Conservation (phyloP, 2,329 filamentous ascomycete genomes). For the Zopfia rhizophila region DNA sequence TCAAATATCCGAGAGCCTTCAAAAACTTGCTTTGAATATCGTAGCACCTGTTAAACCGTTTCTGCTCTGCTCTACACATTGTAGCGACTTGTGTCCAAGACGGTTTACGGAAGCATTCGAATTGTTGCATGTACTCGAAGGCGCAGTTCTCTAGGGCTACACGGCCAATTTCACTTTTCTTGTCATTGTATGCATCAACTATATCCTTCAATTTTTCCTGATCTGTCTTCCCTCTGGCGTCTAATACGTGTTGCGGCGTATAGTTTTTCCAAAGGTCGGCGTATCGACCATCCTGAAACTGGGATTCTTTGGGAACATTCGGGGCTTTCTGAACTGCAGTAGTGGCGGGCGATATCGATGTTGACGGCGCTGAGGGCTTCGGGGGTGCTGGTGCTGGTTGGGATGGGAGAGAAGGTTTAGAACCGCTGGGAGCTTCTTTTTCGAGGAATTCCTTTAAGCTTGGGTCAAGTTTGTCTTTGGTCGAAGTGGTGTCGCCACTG, state of each 20-base stretch:
- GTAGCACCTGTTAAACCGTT: conserved; percentile 85
- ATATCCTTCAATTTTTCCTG: conserved; percentile 84
- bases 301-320: conserved; percentile 63
- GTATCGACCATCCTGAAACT: conserved; percentile 76
- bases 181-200: conserved; percentile 84
- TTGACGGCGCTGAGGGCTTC: conserved; percentile 15
- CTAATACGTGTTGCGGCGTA: conserved; percentile 74
- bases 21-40: conserved; percentile 90
- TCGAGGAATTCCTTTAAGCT: conserved; percentile 85
- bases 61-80: conserved; percentile 83
- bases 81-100: conserved; percentile 74
- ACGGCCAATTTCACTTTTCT: conserved; percentile 78
- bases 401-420: conserved; percentile 51
- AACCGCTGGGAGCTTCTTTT: conserved; percentile 81
- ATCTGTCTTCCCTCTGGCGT: conserved; percentile 75
- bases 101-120: conserved; percentile 82
- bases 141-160: conserved; percentile 95
- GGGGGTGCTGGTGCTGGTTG: conserved; percentile 39
- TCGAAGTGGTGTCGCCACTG: conserved; percentile 52
- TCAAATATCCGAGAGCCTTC: conserved; percentile 88
- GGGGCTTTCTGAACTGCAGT: conserved; percentile 40
- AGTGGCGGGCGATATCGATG: conserved; percentile 64
- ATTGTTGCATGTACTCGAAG: conserved; percentile 83
- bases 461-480: conserved; percentile 79
- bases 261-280: conserved; percentile 96